phyloP scores from a whole-genome alignment of 441 rosid genomes.

The Bruguiera hainesii region DNA sequence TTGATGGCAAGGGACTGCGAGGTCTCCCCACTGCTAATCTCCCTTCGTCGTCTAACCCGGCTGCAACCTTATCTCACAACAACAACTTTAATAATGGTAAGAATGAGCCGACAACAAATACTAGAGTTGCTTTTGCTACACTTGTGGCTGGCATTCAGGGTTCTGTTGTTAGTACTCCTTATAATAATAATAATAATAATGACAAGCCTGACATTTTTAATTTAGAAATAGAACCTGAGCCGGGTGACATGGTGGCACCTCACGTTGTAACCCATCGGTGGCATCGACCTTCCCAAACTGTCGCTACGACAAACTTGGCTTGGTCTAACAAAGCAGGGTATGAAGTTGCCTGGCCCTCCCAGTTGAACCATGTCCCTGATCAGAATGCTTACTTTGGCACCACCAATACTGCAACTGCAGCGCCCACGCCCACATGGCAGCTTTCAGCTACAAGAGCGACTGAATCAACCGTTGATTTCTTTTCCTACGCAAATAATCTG shows the following conservation, averaged over 20 bases:
- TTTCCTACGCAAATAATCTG: slow-evolving; percentile 17
- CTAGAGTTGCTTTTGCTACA: background rate
- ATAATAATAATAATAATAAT: too few relatives aligned
- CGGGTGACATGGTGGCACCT: slow-evolving; percentile 12
- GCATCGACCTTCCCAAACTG: slow-evolving; percentile 18
- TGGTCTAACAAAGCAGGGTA: slow-evolving; percentile 20
- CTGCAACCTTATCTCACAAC: slow-evolving; percentile 4
- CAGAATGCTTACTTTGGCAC: slow-evolving; percentile 14
- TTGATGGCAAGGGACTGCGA: slow-evolving; percentile 35
- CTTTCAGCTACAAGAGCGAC: slow-evolving; percentile 8
- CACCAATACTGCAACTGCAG: slow-evolving; percentile 7
- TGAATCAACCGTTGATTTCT: slow-evolving; percentile 18
- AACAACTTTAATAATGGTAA: background rate
- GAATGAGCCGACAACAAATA: background rate
- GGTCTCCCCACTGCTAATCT: slow-evolving; percentile 17
- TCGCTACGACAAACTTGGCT: slow-evolving; percentile 10
- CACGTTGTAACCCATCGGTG: slow-evolving; percentile 22
- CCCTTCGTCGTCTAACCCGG: slow-evolving; percentile 3
- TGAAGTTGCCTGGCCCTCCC: slow-evolving; percentile 34
- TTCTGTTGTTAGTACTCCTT: background rate
- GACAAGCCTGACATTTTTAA: slow-evolving; percentile 9
- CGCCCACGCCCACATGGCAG: slow-evolving; percentile 25
- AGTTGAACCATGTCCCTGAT: slow-evolving; percentile 27
- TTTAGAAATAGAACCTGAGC: slow-evolving; percentile 14
- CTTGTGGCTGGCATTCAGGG: slow-evolving; percentile 9